Evolutionary conservation across 2,329 filamentous ascomycete species (phyloP), one percentile per base, ranked within the genome.

Genomic region (Pyrenochaeta sp.): DNA sequence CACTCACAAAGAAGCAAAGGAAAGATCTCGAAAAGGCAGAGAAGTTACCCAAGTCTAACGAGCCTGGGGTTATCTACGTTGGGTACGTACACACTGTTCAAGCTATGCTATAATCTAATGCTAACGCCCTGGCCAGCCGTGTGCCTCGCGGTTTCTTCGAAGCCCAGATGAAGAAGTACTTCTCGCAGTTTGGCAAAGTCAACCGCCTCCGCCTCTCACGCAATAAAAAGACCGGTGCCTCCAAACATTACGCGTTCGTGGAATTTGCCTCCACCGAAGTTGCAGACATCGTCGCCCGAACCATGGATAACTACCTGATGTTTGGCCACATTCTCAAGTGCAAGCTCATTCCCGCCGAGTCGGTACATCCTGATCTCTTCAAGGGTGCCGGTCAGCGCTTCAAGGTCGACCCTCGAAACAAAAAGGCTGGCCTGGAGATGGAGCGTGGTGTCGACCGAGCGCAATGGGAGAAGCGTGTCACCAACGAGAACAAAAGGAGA

Each of bases 141-240:
- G 89, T 97, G 55, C 93, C 93, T 33, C 91, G 95, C 78, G 91
- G 95, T 79, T 99, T 99, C 86, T 98, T 94, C 83, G 95, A 99
- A 80, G 86, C 92, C 69, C 90, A 98, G 79, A 96, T 99, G 90
- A 87, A 87, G 66, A 87, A 88, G 61, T 99, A 98, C 82, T 96
- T 98, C 73, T 85, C 87, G 49, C 95, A 99, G 77, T 99, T 99
- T 66, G 95, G 95, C 64, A 82, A 86, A 12, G 92, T 99, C 67
- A 85, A 82, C 46, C 87, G 82, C 50, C 83, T 97, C 51, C 88
- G 94, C 59, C 83, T 99, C 39, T 95, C 92, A 23, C 89, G 95
- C 68, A 98, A 97, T 83, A 92, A 90, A 78, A 90, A 90, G 76
- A 98, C 93, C 1, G 95, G 95, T 50, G 87, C 87, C 53, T 92